These are phyloP conservation scores for Alternaria triticimaculans DNA, from an alignment of 2,329 filamentous ascomycete genomes.

Conservation along the genomic window DNA sequence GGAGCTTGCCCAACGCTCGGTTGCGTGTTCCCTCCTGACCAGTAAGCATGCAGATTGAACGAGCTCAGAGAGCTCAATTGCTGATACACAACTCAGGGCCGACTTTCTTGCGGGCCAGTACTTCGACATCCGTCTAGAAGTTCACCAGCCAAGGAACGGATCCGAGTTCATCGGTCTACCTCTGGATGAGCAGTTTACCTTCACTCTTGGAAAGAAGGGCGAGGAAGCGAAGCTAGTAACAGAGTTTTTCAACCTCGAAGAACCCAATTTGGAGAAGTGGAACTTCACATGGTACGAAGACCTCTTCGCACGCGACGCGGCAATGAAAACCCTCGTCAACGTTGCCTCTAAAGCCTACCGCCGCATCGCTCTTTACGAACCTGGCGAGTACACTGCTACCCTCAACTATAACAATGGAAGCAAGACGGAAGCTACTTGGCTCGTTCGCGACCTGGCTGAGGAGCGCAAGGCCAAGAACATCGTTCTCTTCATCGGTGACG, in stretches of 20 bases:
- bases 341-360: conserved; percentile 82
- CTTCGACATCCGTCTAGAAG: conserved; percentile 83
- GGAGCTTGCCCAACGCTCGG: conserved; percentile 63
- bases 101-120: conserved; percentile 85
- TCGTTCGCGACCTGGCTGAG: conserved; percentile 72
- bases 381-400: conserved; percentile 78
- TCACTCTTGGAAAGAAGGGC: conserved; percentile 72
- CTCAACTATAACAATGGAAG: conserved; percentile 76
- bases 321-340: conserved; percentile 64
- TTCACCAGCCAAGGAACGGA: conserved; percentile 82
- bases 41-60: conserved; percentile 48
- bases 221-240: conserved; percentile 63
- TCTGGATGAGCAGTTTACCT: conserved; percentile 77
- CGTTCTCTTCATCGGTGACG: conserved; percentile 80
- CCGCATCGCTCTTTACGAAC: conserved; percentile 75
- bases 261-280: conserved; percentile 80
- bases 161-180: conserved; percentile 75
- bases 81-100: conserved; percentile 54
- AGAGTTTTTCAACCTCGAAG: conserved; percentile 71
- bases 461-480: conserved; percentile 83
- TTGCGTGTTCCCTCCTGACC: conserved; percentile 65
- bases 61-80: conserved; percentile 6
- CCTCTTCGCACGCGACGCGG: conserved; percentile 74
- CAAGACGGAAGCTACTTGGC: conserved; percentile 77
- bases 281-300: conserved; percentile 85